phyloP scores from a whole-genome alignment of 345 rosid species.

The Ailanthus altissimus region DNA sequence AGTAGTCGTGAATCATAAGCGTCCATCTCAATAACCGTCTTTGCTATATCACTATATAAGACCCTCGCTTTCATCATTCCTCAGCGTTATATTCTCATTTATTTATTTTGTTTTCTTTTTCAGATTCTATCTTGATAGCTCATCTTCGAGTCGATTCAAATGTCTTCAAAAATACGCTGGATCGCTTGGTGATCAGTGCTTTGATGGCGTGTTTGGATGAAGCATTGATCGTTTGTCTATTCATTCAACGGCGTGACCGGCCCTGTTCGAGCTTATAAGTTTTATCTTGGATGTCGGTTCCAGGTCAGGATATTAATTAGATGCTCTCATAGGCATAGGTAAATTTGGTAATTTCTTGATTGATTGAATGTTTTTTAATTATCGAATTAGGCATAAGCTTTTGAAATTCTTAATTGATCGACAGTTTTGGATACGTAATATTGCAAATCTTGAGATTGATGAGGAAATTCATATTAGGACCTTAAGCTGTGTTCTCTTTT shows the following conservation, averaged over 20 bases:
- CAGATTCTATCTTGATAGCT: neutral
- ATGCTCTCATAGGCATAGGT: neutral
- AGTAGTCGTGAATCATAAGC: constrained; percentile 24
- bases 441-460: neutral
- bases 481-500: too few relatives aligned
- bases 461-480: neutral
- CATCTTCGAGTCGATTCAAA: neutral
- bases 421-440: neutral
- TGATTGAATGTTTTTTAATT: too few relatives aligned
- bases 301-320: neutral
- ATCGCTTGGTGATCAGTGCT: neutral
- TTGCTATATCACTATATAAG: constrained; percentile 24
- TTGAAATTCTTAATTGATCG: neutral
- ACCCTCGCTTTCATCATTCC: rapidly evolving
- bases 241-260: neutral
- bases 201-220: neutral
- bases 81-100: neutral
- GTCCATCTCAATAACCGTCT: constrained; percentile 28
- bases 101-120: neutral
- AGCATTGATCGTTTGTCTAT: neutral
- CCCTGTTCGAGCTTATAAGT: neutral
- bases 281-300: neutral
- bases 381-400: neutral
- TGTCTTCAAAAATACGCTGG: neutral
- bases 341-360: neutral